Base-by-base conservation (phyloP, 208 protist genomes). In the Herpetomonas samuelpessoai region DNA sequence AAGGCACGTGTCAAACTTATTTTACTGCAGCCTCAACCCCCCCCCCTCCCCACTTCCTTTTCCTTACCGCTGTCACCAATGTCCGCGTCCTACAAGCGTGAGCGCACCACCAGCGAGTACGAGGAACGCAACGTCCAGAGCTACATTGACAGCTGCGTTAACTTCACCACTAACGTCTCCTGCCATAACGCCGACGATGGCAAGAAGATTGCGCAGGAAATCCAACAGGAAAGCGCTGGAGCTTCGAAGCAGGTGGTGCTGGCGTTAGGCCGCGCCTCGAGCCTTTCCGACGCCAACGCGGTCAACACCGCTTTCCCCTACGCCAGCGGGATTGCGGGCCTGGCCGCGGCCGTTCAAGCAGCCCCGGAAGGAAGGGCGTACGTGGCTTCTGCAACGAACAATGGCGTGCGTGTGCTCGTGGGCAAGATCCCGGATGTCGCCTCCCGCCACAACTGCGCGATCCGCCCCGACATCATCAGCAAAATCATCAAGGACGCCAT, bases 401-500 rank as follows among this genome's bases (percentile, higher is more conserved):
- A 45, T 31, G 1, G 62, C 48, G 22, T 56, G 21, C 70, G 69
- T 16, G 46, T 93, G 29, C 50, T 88, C 25, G 45, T 88, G 30
- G 83, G 68, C 2, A 71, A 69, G 57, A 71, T 90, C 14, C 45
- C 79, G 1, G 55, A 59, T 0, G 47, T 35, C n/a, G 76, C 82
- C 0, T 92, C 88, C 12, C 78, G 88, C 35, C 84, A 94, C 76
- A 94, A 94, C 68, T 91, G 81, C 63, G 45, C 81, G 1, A 30
- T 67, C 6, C 75, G 88, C 6, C 84, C 88, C 16, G 88, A 94
- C 46, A 31, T 49, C 9, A 73, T 92, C 46, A 56, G 62, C 31
- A 46, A 50, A 3, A 67, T 88, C n/a, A 70, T 91, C 26, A 79
- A 79, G 56, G 57, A 66, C 22, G 81, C 82, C 1, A 26, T 90